Conservation (phyloP, 352 stramenopile genomes). For the Phytophthora fragariae region DNA sequence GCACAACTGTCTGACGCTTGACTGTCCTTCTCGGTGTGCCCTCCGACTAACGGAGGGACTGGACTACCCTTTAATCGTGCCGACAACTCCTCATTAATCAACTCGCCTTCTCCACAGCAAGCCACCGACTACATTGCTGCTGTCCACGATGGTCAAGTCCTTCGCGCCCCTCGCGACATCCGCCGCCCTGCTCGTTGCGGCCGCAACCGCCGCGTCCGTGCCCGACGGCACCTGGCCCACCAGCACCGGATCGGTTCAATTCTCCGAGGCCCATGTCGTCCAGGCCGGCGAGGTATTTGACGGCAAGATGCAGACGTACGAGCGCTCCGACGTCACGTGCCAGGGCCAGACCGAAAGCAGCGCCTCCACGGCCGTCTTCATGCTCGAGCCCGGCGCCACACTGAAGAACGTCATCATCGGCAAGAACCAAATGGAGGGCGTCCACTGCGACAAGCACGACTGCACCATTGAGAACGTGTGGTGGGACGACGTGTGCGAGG, state of each 20-base stretch:
- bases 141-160: conserved; percentile 21
- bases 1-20: no score
- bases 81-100: conserved; percentile 4
- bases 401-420: conserved; percentile 24
- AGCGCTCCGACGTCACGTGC: no score
- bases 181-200: conserved; percentile 14
- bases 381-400: no score
- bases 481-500: no score
- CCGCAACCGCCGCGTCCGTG: conserved; percentile 6
- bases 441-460: conserved; percentile 5
- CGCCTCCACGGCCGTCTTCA: no score
- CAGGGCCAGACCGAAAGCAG: no score
- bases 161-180: conserved; percentile 12
- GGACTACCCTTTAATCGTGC: no score
- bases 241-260: conserved; percentile 21
- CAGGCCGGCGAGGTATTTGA: conserved; percentile 38
- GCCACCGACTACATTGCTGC: not conserved
- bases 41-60: no score
- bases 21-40: no score
- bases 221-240: conserved; percentile 25
- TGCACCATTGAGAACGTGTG: no score
- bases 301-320: conserved; percentile 17
- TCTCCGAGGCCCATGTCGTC: conserved; percentile 36
- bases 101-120: no score
- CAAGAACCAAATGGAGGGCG: conserved; percentile 26